Evolutionary conservation across 805 yeast genomes (phyloP), one percentile per base, ranked within the genome.

Genomic region (Candida insectorum): DNA sequence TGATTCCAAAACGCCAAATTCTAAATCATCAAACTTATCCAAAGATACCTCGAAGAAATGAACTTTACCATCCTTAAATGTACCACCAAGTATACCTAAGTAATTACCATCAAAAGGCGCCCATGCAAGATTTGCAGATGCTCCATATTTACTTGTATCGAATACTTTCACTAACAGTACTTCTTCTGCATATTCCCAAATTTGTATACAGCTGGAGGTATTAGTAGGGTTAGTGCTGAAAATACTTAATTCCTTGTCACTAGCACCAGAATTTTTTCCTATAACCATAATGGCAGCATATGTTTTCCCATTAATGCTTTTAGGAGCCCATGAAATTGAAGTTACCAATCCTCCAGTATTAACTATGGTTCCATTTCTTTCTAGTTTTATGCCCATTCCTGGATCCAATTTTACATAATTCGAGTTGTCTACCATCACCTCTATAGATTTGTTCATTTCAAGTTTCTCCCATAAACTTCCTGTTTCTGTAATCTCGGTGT

Each of bases 11-110:
- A 62, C 43, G 6, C 46, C 40, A 28, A 35, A 43, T 6, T 39
- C 30, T 2, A 23, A 32, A 3, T 18, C 14, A 3, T 31, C 47
- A 11, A 3, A 15, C 3, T 18, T 12, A 3, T 31, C 47, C 4
- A 3, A 15, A 14, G 50, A 52, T 0, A 78, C 46, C 30, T 65
- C 64, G 12, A 79, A 49, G 4, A 79, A 46, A 36, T 75, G 77
- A 4, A 77, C 51, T 4, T 60, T 51, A 0, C 89, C 89, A 51
- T 78, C 82, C 25, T 74, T 73, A 40, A 76, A 75, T 0, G 65
- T 62, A 8, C 75, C 77, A 4, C 69, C 69, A n/a, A 80, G 43
- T 0, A 71, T 59, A 2, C 77, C 78, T 11, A 70, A 28, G 6
- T 30, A 23, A 3, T 34, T 44, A 40, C 45, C 43, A 30, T 50